These are phyloP conservation scores for Coniella lustricola DNA, from an alignment of 2,329 filamentous ascomycete genomes.

Conservation along the genomic window DNA sequence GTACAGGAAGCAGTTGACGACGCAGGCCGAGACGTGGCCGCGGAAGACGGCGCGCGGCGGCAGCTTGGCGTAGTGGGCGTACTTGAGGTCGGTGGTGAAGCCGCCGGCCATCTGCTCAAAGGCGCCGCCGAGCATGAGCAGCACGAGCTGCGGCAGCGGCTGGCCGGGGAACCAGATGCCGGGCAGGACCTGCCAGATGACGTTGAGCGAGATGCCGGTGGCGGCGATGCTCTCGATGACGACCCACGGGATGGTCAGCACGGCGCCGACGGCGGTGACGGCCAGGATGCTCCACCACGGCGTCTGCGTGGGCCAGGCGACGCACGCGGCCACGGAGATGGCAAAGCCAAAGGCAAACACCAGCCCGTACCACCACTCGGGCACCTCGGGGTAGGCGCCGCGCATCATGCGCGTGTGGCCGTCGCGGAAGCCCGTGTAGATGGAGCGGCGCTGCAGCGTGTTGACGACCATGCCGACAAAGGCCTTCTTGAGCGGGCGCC, in stretches of 20 bases:
- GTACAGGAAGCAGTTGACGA: slow-evolving; percentile 34
- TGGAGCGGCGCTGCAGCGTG: slow-evolving; percentile 21
- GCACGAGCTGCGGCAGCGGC: slow-evolving; percentile 39
- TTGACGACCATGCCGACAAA: slow-evolving; percentile 26
- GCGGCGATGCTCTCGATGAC: slow-evolving; percentile 37
- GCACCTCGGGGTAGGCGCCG: slow-evolving; percentile 35
- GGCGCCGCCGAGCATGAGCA: slow-evolving; percentile 38
- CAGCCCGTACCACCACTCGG: slow-evolving; percentile 40
- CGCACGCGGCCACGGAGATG: slow-evolving; percentile 27
- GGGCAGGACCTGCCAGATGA: slow-evolving; percentile 42
- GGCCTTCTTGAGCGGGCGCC: slow-evolving; percentile 29
- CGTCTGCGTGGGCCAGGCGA: slow-evolving; percentile 37
- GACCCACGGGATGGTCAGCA: slow-evolving; percentile 39
- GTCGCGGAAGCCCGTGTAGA: slow-evolving; percentile 22
- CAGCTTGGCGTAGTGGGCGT: slow-evolving; percentile 48
- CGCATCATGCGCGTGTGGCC: slow-evolving; percentile 42
- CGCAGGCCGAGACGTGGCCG: slow-evolving; percentile 49
- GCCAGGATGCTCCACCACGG: slow-evolving; percentile 44
- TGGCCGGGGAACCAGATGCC: slow-evolving; percentile 36
- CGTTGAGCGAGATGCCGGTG: slow-evolving; percentile 38
- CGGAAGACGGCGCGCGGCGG: slow-evolving; percentile 53
- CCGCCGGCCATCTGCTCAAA: slow-evolving; percentile 30
- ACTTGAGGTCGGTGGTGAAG: slow-evolving; percentile 33
- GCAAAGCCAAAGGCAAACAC: slow-evolving; percentile 24
- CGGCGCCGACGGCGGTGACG: slow-evolving; percentile 36